Base-by-base conservation (phyloP, 2,329 filamentous ascomycete genomes). In the Parastagonospora avenae region DNA sequence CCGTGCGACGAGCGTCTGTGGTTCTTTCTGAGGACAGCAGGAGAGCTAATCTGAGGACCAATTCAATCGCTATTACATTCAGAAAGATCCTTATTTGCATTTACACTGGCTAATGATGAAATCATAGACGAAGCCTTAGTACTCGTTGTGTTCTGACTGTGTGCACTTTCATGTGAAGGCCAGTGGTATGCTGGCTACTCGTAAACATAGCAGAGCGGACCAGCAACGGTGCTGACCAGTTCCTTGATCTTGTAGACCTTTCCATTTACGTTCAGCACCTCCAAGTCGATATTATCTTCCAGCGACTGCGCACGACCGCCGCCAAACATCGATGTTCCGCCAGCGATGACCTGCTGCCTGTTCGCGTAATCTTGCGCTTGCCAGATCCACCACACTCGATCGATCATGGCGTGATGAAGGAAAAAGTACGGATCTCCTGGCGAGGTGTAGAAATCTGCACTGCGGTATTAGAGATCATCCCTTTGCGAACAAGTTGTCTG, bases 381-480 rank as follows among this genome's bases (percentile, higher is more conserved):
- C 80, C 79, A 82, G 42, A 78, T 78, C 71, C 73, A 78, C 74
- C 75, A 82, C 1, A 72, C 63, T 5, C 77, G 72, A 55, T 82
- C 80, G 31, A 82, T 75, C 68, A 76, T 74, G n/a, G 70, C 67
- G 52, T 82, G 79, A 54, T 81, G 79, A 15, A 79, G 67, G 57
- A 67, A 81, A 65, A 82, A 81, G 39, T 70, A 57, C 7, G 77
- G 77, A 32, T 82, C 79, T 9, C 70, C 73, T 4, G 80, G 78
- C 4, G 74, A 77, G 4, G 74, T 72, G 56, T 76, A 80, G 43
- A 78, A 67, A 62, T 81, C 62, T 51, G 38, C 8, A 2, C 38
- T 31, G n/a, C 12, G 19, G 9, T 15, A n/a, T 45, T 14, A 47
- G 27, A n/a, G 11, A 14, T 32, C 12, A n/a, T 24, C 11, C 11